phyloP scores from a whole-genome alignment of 441 rosid genomes.

The Euphorbia celastroides region DNA sequence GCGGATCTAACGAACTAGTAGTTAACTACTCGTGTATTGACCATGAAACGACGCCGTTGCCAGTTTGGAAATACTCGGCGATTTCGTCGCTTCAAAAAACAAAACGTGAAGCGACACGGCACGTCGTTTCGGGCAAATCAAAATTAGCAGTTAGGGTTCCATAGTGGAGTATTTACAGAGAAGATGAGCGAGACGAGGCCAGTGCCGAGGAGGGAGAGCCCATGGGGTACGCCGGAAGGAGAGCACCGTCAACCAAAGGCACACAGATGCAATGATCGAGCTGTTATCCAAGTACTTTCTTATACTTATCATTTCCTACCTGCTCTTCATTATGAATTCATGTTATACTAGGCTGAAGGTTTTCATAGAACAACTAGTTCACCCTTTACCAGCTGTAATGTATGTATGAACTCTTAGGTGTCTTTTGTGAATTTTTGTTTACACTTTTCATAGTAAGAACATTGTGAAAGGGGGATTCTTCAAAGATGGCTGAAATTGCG shows the following conservation, averaged over 20 bases:
- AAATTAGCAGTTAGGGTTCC: background rate
- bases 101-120: background rate
- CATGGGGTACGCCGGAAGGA: conserved; percentile 86
- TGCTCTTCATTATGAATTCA: background rate
- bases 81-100: background rate
- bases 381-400: background rate
- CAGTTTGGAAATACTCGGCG: background rate
- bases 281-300: conserved; percentile 63
- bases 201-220: conserved; percentile 94
- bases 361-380: background rate
- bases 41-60: background rate
- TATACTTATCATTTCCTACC: background rate
- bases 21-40: background rate
- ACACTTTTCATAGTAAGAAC: background rate
- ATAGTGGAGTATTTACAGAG: background rate
- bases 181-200: conserved; percentile 86
- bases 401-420: background rate
- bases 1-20: background rate
- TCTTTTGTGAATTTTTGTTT: no score
- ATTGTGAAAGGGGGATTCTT: background rate
- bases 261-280: conserved; percentile 98
- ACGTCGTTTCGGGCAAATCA: background rate
- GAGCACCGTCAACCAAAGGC: conserved; percentile 82
- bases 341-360: background rate
- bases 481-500: background rate